phyloP scores from a whole-genome alignment of 2,329 filamentous ascomycete species.

The Cyphellophora europaea region DNA sequence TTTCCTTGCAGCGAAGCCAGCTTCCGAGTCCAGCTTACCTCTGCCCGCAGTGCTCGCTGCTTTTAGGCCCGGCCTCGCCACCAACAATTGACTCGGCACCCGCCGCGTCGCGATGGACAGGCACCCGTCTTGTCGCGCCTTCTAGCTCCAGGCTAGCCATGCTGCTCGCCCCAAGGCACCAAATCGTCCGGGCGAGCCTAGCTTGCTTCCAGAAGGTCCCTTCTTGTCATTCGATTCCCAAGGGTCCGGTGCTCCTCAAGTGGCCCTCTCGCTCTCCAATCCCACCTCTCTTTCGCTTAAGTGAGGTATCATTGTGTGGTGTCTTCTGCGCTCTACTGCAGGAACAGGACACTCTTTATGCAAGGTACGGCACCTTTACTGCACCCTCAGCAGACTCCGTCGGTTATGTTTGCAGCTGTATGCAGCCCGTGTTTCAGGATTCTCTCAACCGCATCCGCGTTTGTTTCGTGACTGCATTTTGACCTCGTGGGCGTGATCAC shows the following conservation, averaged over 20 bases:
- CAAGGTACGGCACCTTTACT: background rate
- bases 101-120: background rate
- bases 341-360: background rate
- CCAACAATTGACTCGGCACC: background rate
- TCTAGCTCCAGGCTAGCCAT: background rate
- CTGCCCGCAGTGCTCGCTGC: no score
- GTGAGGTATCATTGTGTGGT: background rate
- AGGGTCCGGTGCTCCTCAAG: background rate
- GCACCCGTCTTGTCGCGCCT: background rate
- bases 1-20: no score
- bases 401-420: background rate
- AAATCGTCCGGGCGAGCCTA: background rate
- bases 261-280: background rate
- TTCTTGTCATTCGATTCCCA: background rate
- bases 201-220: background rate
- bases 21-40: no score
- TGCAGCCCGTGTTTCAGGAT: background rate
- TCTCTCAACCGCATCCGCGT: no score
- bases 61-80: background rate
- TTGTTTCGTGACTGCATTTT: no score
- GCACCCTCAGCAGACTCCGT: no score
- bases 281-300: background rate
- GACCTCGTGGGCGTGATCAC: no score
- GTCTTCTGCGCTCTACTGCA: background rate
- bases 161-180: background rate